A percentile compares a stretch with the other conserved stretches of the same genome.
These are phyloP conservation scores for Paraglomus brasilianum DNA, from an alignment of 192 early-diverging fungal genomes.

Conservation along the genomic window DNA sequence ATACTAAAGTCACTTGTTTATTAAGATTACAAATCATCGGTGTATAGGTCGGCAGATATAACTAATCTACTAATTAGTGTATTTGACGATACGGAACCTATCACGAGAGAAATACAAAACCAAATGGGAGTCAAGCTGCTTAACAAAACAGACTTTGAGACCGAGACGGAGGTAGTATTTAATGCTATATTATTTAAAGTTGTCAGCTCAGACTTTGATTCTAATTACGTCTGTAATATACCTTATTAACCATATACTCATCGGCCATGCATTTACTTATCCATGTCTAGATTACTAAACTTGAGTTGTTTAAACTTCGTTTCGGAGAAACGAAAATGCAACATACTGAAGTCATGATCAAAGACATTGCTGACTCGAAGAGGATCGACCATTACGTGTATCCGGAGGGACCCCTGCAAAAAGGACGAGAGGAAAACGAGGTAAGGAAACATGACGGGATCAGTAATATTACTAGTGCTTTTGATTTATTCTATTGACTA, in stretches of 20 bases:
- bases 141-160: conserved; percentile 44
- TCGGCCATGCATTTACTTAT: too few species aligned
- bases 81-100: conserved; percentile 66
- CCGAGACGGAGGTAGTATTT: conserved; percentile 53
- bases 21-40: conserved; percentile 33
- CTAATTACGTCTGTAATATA: too few species aligned
- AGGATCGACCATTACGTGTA: conserved; percentile 51
- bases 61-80: conserved; percentile 66
- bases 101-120: conserved; percentile 69
- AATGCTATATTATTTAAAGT: too few species aligned
- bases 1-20: too few species aligned
- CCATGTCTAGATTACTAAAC: conserved; percentile 56
- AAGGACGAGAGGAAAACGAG: not conserved
- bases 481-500: not conserved
- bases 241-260: too few species aligned
- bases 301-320: conserved; percentile 73
- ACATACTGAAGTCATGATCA: conserved; percentile 78
- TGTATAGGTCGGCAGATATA: conserved; percentile 53
- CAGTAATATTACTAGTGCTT: not conserved
- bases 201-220: too few species aligned
- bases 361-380: conserved; percentile 73
- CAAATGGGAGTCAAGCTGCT: conserved; percentile 58
- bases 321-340: conserved; percentile 64
- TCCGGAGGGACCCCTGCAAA: conserved; percentile 30
- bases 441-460: not conserved